A percentile compares a stretch with the other conserved stretches of the same genome.
Conservation (phyloP, 2,329 filamentous ascomycete species). For the Pseudocercospora crystallina region DNA sequence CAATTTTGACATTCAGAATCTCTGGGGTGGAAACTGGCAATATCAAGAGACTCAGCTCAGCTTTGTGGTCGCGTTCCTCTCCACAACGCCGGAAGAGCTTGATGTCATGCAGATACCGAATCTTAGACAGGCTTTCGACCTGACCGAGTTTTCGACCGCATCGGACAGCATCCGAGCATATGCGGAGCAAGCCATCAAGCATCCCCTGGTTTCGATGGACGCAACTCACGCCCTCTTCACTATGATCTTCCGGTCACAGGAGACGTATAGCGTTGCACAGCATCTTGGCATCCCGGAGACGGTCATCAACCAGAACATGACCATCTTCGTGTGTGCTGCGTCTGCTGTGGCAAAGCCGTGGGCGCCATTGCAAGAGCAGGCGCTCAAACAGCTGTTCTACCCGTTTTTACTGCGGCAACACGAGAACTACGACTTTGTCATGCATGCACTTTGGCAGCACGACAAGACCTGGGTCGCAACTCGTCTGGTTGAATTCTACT, state of each 20-base stretch:
- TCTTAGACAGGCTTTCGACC: conserved; percentile 72
- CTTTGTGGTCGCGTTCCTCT: conserved; percentile 86
- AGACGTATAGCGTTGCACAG: conserved; percentile 57
- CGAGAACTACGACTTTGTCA: conserved; percentile 78
- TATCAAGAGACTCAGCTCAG: conserved; percentile 85
- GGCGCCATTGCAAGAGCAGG: conserved; percentile 72
- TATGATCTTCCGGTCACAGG: conserved; percentile 59
- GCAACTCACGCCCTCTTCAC: conserved; percentile 70
- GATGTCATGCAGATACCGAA: conserved; percentile 84
- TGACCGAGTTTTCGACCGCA: conserved; percentile 62
- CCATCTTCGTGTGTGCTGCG: conserved; percentile 75
- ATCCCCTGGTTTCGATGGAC: conserved; percentile 84
- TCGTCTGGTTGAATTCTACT: conserved; percentile 75
- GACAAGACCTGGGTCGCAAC: conserved; percentile 83
- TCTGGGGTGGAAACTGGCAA: conserved; percentile 88
- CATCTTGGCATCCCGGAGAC: conserved; percentile 58
- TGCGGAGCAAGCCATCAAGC: conserved; percentile 69
- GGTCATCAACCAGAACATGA: conserved; percentile 69
- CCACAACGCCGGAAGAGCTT: conserved; percentile 70
- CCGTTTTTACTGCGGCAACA: conserved; percentile 79
- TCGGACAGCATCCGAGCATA: conserved; percentile 60
- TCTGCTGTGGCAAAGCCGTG: conserved; percentile 76
- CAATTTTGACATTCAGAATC: conserved; percentile 75
- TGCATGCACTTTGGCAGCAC: conserved; percentile 88
- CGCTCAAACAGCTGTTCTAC: conserved; percentile 73